These are phyloP conservation scores for Phytophthora tentaculata DNA, from an alignment of 352 stramenopile species.

Conservation along the genomic window DNA sequence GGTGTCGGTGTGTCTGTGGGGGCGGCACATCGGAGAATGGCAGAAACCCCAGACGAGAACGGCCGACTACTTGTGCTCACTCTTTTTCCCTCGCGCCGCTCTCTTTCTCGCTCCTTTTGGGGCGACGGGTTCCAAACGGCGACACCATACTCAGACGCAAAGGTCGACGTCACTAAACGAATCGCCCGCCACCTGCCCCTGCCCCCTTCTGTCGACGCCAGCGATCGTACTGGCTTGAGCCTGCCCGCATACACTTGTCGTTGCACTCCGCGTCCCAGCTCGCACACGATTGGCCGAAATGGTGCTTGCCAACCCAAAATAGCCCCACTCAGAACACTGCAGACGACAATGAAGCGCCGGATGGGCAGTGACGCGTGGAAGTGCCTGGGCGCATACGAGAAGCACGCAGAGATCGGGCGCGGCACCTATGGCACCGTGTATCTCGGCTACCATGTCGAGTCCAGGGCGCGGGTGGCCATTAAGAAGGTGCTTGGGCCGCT, in stretches of 20 bases:
- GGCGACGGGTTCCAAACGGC: slow-evolving; percentile 13
- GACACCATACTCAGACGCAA: slow-evolving; percentile 27
- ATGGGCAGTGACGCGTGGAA: slow-evolving; percentile 43
- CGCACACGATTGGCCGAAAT: slow-evolving; percentile 8
- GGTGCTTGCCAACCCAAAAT: slow-evolving; percentile 1
- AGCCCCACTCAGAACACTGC: background rate
- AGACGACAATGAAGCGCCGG: slow-evolving; percentile 40
- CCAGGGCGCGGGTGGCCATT: slow-evolving; percentile 57
- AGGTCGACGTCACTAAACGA: slow-evolving; percentile 19
- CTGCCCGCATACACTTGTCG: slow-evolving; percentile 3
- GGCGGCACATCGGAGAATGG: slow-evolving; percentile 13
- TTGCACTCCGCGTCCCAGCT: slow-evolving; percentile 8
- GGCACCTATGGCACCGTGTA: slow-evolving; percentile 86
- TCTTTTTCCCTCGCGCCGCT: slow-evolving; percentile 27
- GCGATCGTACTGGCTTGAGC: slow-evolving; percentile 6
- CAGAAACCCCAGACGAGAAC: slow-evolving; percentile 10
- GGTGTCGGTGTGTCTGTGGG: background rate
- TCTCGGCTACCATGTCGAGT: slow-evolving; percentile 52
- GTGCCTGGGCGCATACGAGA: slow-evolving; percentile 71
- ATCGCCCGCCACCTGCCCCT: slow-evolving; percentile 14
- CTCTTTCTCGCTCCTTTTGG: slow-evolving; percentile 27
- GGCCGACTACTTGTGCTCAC: slow-evolving; percentile 2
- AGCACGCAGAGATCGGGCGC: slow-evolving; percentile 77
- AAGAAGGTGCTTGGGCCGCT: slow-evolving; percentile 74
- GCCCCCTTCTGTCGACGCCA: slow-evolving; percentile 9